A percentile compares a stretch with the other conserved stretches of the same genome.
These are phyloP conservation scores for Cladosporium oxysporum DNA, from an alignment of 2,329 filamentous ascomycete genomes.

Conservation along the genomic window DNA sequence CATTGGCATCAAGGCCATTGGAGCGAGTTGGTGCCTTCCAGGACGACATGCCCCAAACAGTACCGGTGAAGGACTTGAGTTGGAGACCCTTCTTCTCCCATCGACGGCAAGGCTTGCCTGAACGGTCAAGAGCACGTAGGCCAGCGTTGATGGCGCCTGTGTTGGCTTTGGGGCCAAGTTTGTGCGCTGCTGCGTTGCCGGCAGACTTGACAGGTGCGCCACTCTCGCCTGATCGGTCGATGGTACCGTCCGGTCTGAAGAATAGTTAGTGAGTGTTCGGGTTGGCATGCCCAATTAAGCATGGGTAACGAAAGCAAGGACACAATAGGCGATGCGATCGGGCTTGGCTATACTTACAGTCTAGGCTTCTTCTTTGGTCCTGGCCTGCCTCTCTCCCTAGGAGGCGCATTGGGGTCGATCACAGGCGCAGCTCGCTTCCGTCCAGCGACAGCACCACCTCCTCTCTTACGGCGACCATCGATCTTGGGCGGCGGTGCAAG, in stretches of 20 bases:
- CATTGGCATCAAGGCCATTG: constrained; percentile 60
- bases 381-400: constrained; percentile 66
- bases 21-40: constrained; percentile 69
- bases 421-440: constrained; percentile 39
- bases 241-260: constrained; percentile 52
- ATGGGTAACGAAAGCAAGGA: not conserved
- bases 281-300: not conserved
- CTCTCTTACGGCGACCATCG: constrained; percentile 69
- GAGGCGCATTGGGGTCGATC: constrained; percentile 50
- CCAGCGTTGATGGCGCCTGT: constrained; percentile 96
- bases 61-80: constrained; percentile 90
- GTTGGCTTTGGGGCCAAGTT: constrained; percentile 94
- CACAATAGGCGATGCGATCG: not conserved
- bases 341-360: constrained; percentile 66
- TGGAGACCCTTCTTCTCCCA: constrained; percentile 83
- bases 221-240: constrained; percentile 45
- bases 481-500: constrained; percentile 48
- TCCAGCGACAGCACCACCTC: constrained; percentile 38
- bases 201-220: constrained; percentile 29
- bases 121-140: constrained; percentile 88
- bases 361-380: constrained; percentile 95
- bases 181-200: constrained; percentile 59
- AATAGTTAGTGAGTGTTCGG: constrained; percentile 26
- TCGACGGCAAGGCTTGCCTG: constrained; percentile 86
- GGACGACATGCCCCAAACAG: constrained; percentile 75